These are phyloP conservation scores for Parastagonospora nodorum DNA, from an alignment of 2,329 filamentous ascomycete species.

Conservation along the genomic window DNA sequence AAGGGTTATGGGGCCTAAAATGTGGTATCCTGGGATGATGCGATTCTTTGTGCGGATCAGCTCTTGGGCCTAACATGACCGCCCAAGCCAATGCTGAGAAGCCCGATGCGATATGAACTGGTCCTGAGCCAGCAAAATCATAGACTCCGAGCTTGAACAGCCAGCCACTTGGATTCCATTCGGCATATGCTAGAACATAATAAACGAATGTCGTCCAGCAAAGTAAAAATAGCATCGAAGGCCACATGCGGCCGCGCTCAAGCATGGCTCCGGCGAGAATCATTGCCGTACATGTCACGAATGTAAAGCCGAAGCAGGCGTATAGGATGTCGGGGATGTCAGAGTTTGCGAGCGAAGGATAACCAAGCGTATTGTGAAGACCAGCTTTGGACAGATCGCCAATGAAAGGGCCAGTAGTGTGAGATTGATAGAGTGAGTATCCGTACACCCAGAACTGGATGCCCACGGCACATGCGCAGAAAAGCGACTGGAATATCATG, in stretches of 20 bases:
- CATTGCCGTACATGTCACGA: slow-evolving; percentile 41
- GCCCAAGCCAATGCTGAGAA: slow-evolving; percentile 74
- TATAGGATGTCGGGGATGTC: slow-evolving; percentile 43
- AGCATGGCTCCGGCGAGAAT: slow-evolving; percentile 42
- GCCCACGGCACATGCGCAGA: slow-evolving; percentile 53
- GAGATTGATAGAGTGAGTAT: slow-evolving; percentile 50
- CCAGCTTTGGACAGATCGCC: slow-evolving; percentile 39
- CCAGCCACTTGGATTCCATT: slow-evolving; percentile 77
- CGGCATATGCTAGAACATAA: slow-evolving; percentile 71
- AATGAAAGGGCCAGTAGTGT: slow-evolving; percentile 34
- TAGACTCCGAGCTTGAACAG: slow-evolving; percentile 70
- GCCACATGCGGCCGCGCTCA: slow-evolving; percentile 36
- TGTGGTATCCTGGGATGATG: slow-evolving; percentile 56
- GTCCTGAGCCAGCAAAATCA: slow-evolving; percentile 76
- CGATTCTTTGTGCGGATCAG: slow-evolving; percentile 61
- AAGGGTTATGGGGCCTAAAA: slow-evolving; percentile 75
- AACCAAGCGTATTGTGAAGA: slow-evolving; percentile 35
- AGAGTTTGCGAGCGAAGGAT: slow-evolving; percentile 38
- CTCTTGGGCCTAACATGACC: slow-evolving; percentile 72
- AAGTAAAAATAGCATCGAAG: slow-evolving; percentile 41
- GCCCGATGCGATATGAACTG: slow-evolving; percentile 75
- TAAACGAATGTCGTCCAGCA: slow-evolving; percentile 45
- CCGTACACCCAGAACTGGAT: slow-evolving; percentile 58
- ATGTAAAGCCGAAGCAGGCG: slow-evolving; percentile 42
- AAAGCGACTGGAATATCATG: slow-evolving; percentile 56